Percentiles rank a stretch among this genome's conserved stretches.
Conservation (phyloP, 176 grass and related monocot species). For the Areca catechu region DNA sequence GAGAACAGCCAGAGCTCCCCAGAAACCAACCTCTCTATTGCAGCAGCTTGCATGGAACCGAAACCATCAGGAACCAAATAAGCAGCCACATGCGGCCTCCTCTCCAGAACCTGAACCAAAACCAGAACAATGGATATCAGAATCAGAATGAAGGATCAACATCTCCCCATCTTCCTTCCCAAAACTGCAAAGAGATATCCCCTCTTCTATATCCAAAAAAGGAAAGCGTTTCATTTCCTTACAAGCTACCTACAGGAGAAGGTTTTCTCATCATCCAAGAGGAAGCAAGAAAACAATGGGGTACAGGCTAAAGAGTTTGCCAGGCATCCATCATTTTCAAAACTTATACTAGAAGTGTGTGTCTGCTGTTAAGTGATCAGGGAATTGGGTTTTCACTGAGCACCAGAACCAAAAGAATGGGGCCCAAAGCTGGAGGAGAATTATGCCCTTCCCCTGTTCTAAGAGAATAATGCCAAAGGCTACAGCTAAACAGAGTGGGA, state of each 20-base stretch:
- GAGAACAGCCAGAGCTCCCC: too few relatives aligned
- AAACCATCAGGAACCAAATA: too few relatives aligned
- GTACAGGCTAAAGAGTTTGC: slow-evolving; percentile 17
- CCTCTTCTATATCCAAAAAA: slow-evolving; percentile 28
- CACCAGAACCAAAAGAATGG: slow-evolving; percentile 25
- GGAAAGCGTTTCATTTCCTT: slow-evolving; percentile 50
- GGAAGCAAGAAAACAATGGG: slow-evolving; percentile 35
- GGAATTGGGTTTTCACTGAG: slow-evolving; percentile 34
- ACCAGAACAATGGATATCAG: background rate
- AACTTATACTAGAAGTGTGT: slow-evolving; percentile 26
- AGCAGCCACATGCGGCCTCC: too few relatives aligned
- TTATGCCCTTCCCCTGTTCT: slow-evolving; percentile 17
- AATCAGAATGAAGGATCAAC: background rate
- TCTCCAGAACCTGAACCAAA: too few relatives aligned
- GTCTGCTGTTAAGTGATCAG: slow-evolving; percentile 36
- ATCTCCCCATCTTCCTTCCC: background rate
- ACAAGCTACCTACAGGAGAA: slow-evolving; percentile 45
- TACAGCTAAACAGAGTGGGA: slow-evolving; percentile 23
- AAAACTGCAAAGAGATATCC: background rate
- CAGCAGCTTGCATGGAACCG: too few relatives aligned
- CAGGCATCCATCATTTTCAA: slow-evolving; percentile 33
- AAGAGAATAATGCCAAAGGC: slow-evolving; percentile 25
- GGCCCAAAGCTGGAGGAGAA: slow-evolving; percentile 26
- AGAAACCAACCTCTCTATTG: too few relatives aligned
- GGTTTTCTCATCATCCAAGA: slow-evolving; percentile 16